Base-by-base conservation (phyloP, 2,329 filamentous ascomycete species). In the Aurifilum marmelostoma region DNA sequence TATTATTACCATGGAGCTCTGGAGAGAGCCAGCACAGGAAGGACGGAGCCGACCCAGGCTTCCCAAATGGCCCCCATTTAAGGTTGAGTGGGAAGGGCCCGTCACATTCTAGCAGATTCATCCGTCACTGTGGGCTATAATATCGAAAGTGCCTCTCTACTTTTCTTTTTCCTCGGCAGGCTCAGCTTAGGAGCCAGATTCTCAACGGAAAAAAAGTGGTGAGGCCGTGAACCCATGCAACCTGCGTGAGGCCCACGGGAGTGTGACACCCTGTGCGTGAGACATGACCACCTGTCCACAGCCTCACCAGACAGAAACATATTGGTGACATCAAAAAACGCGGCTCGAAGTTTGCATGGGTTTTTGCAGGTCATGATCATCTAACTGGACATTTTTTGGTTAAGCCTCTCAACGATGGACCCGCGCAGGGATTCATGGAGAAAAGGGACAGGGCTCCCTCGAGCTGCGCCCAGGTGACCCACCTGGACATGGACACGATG, bases 201-300 rank as follows among this genome's bases (percentile, higher is more conserved):
- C 27, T 67, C 73, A 64, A 66, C 73, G 67, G 16, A 12, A 37
- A 18, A 2, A n/a, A 37, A 9, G 3, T 6, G 29, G 18, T 59
- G 29, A 59, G 18, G 37, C 56, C 24, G 14, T 64, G 73, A 69
- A 70, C 74, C 34, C 61, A 39, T 52, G 41, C 41, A 63, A 41
- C 18, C 61, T 63, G 61, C 27, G 41, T n/a, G 61, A 63, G 61
- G 61, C 61, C 61, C 8, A 43, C n/a, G 7, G 7, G 11, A 34
- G 18, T 63, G 61, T 43, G 61, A 21, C 61, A 63, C 27, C 27
- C 52, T 29, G 24, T 14, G 52, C n/a, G 24, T 54, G 24, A 54
- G n/a, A 54, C 24, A 16, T 54, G 50, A 27, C 50, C n/a, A 27
- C n/a, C 50, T 52, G 50, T 14, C 3, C 56, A 59, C 32, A 59